Evolutionary conservation across 441 rosid genomes (phyloP).

Genomic region (Raphanus hybrid): DNA sequence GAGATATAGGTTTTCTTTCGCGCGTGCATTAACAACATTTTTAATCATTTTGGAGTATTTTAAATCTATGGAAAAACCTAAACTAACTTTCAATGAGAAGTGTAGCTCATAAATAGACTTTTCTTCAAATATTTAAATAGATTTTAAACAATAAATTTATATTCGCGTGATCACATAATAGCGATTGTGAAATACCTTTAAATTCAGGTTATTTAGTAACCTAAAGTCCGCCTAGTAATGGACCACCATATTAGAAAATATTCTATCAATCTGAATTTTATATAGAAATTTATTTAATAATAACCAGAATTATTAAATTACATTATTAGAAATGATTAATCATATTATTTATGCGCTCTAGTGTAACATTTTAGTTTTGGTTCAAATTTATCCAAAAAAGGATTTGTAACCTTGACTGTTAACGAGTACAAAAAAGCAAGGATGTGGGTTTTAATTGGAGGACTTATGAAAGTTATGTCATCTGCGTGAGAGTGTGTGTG

Average conservation of each 20-base stretch:
- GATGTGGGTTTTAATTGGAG: constrained; percentile 32
- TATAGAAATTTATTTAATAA: neutral
- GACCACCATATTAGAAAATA: neutral
- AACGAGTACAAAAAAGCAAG: constrained; percentile 30
- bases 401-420: neutral
- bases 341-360: neutral
- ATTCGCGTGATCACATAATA: too few species aligned
- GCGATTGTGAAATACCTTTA: too few species aligned
- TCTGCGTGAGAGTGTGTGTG: constrained; percentile 31
- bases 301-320: neutral
- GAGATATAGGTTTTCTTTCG: too few species aligned
- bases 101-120: too few species aligned
- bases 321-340: neutral
- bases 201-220: too few species aligned
- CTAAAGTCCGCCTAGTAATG: too few species aligned
- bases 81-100: too few species aligned
- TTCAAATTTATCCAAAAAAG: constrained; percentile 1
- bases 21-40: too few species aligned
- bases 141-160: too few species aligned
- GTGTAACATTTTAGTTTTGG: constrained; percentile 3
- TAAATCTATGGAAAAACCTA: too few species aligned
- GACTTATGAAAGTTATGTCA: constrained; percentile 37
- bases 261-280: neutral
- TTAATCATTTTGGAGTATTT: too few species aligned
- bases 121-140: too few species aligned